Evolutionary conservation across 192 early-diverging fungal genomes (phyloP).

Genomic region (Backusella tuberculispora): DNA sequence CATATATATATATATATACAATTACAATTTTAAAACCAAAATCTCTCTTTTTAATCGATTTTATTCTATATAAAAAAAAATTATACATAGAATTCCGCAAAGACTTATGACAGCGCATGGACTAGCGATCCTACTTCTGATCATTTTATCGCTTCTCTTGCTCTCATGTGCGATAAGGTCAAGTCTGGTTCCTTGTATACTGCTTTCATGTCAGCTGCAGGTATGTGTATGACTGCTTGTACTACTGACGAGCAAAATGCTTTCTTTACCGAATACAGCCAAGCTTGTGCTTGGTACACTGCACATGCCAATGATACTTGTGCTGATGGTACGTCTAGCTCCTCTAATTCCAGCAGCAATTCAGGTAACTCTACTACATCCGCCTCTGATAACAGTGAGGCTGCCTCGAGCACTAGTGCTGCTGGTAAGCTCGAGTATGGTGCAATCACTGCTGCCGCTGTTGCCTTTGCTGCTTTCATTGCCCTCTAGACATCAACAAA

Average conservation of each 20-base stretch:
- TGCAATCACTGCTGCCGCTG: slow-evolving; percentile 44
- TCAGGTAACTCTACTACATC: slow-evolving; percentile 10
- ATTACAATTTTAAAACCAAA: background rate
- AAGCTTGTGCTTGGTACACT: slow-evolving; percentile 32
- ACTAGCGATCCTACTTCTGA: slow-evolving; percentile 33
- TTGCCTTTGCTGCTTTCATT: background rate
- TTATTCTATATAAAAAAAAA: too few relatives aligned
- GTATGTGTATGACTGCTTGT: slow-evolving; percentile 37
- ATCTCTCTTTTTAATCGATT: too few relatives aligned
- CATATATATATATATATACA: too few relatives aligned
- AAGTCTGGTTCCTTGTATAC: slow-evolving; percentile 36
- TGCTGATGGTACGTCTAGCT: background rate
- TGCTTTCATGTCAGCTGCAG: slow-evolving; percentile 37
- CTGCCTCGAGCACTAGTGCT: slow-evolving; percentile 50
- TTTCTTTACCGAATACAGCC: slow-evolving; percentile 27
- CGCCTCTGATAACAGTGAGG: slow-evolving; percentile 38
- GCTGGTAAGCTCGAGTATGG: slow-evolving; percentile 47
- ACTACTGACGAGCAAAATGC: slow-evolving; percentile 22
- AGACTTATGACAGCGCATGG: slow-evolving; percentile 15
- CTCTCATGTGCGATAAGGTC: slow-evolving; percentile 25
- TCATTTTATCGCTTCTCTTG: slow-evolving; percentile 39
- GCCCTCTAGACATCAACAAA: background rate
- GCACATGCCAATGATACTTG: slow-evolving; percentile 26
- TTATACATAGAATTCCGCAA: slow-evolving; percentile 34
- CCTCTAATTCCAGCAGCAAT: background rate